Evolutionary conservation across 2,329 filamentous ascomycete species (phyloP).

Genomic region (Epicoccum sorghinum): DNA sequence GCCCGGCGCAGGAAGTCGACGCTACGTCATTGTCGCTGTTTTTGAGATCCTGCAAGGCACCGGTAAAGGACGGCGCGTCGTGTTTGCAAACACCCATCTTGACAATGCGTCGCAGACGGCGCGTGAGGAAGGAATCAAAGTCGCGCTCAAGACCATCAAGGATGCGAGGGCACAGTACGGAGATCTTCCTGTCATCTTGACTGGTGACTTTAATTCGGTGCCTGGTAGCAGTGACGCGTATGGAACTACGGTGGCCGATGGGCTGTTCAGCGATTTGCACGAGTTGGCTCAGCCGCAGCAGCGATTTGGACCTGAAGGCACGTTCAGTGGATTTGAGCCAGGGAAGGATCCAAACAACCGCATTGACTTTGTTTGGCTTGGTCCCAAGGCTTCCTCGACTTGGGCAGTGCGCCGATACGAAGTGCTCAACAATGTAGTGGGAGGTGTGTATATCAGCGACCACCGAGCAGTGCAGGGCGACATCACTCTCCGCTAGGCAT

Average conservation of each 20-base stretch:
- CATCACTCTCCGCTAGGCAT: slow-evolving; percentile 9
- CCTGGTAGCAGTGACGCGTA: slow-evolving; percentile 64
- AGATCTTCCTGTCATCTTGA: slow-evolving; percentile 59
- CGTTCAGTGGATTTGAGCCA: slow-evolving; percentile 68
- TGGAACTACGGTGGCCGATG: slow-evolving; percentile 56
- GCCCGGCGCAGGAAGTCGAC: slow-evolving; percentile 67
- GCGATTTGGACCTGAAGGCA: slow-evolving; percentile 64
- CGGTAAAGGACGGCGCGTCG: slow-evolving; percentile 54
- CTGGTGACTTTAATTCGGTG: slow-evolving; percentile 72
- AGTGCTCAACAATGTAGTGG: slow-evolving; percentile 69
- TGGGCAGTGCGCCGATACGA: slow-evolving; percentile 59
- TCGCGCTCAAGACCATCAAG: slow-evolving; percentile 58
- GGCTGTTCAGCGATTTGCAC: slow-evolving; percentile 32
- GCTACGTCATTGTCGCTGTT: slow-evolving; percentile 66
- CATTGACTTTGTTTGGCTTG: slow-evolving; percentile 63
- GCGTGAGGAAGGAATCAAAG: slow-evolving; percentile 61
- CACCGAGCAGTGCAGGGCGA: slow-evolving; percentile 70
- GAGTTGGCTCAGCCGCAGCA: slow-evolving; percentile 52
- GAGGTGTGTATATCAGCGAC: slow-evolving; percentile 67
- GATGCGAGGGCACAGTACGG: slow-evolving; percentile 24
- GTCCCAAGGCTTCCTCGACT: slow-evolving; percentile 47
- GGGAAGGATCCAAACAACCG: slow-evolving; percentile 60
- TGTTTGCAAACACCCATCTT: slow-evolving; percentile 71
- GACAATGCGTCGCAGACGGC: slow-evolving; percentile 65
- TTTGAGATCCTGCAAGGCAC: slow-evolving; percentile 56